These are phyloP conservation scores for Termitomyces sp. DNA, from an alignment of 768 basidiomycete species.

Conservation along the genomic window DNA sequence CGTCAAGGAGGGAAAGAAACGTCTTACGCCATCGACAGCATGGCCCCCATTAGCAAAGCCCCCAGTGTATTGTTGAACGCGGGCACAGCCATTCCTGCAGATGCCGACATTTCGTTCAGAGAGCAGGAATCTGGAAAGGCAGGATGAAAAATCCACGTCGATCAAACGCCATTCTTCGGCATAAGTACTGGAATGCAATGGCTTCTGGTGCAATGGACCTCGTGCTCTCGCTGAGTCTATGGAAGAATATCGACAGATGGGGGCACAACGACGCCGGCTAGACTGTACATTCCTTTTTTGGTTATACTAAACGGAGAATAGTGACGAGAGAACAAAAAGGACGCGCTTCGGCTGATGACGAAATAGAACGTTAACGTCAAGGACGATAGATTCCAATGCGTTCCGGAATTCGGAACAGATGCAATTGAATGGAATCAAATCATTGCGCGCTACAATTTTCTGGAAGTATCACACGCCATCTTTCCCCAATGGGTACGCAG, in stretches of 20 bases:
- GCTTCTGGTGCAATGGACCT: neutral
- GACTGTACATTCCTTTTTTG: neutral
- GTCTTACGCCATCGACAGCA: constrained; percentile 48
- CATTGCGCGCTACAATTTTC: neutral
- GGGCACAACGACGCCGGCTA: neutral
- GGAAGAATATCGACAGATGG: neutral
- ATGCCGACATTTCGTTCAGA: constrained; percentile 8
- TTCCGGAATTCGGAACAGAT: neutral
- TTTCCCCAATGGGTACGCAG: neutral
- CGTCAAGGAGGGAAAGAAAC: neutral
- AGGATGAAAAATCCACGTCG: neutral
- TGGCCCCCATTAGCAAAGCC: constrained; percentile 47
- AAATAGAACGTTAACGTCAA: neutral
- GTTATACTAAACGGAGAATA: neutral
- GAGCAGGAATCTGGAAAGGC: neutral
- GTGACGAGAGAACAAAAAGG: neutral
- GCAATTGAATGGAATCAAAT: neutral
- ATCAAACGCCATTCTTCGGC: neutral
- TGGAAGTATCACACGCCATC: neutral
- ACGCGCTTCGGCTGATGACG: neutral
- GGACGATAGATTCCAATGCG: neutral
- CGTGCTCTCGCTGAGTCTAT: neutral
- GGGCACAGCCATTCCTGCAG: constrained; percentile 13
- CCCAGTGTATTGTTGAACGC: constrained; percentile 49
- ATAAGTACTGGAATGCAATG: neutral